A percentile compares a stretch with the other conserved stretches of the same genome.
Evolutionary conservation across 129 eudicot genomes (phyloP).

Genomic region (Saposhnikovia divaricata): DNA sequence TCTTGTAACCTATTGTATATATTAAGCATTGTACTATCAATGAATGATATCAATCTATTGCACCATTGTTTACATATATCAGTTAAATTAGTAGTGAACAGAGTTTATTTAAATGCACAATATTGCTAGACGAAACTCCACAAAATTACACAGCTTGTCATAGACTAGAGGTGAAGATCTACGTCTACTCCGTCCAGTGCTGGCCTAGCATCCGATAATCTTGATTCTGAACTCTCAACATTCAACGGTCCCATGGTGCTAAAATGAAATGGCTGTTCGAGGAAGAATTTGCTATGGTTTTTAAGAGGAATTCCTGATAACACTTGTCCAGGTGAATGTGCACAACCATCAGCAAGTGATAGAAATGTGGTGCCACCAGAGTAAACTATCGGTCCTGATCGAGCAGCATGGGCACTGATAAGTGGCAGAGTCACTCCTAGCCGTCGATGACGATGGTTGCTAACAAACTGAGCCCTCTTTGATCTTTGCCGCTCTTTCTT

Average conservation of each 20-base stretch:
- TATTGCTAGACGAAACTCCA: no score
- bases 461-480: slow-evolving; percentile 45
- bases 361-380: slow-evolving; percentile 22
- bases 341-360: slow-evolving; percentile 17
- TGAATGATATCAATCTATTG: no score
- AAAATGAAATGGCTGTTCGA: slow-evolving; percentile 20
- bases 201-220: slow-evolving; percentile 10
- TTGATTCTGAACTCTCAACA: neutral
- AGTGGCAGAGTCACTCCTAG: slow-evolving; percentile 37
- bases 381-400: slow-evolving; percentile 28
- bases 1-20: no score
- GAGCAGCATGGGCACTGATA: slow-evolving; percentile 33
- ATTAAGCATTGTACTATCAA: no score
- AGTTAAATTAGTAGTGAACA: no score
- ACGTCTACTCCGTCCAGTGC: slow-evolving; percentile 51
- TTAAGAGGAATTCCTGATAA: slow-evolving; percentile 58
- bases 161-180: slow-evolving; percentile 58
- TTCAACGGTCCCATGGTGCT: slow-evolving; percentile 7
- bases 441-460: slow-evolving; percentile 30
- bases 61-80: no score
- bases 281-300: slow-evolving; percentile 25
- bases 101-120: no score
- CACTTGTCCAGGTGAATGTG: slow-evolving; percentile 39
- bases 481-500: slow-evolving; percentile 66
- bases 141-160: neutral